phyloP scores from a whole-genome alignment of 192 early-diverging fungal genomes.

The Phlyctochytrium arcticum region DNA sequence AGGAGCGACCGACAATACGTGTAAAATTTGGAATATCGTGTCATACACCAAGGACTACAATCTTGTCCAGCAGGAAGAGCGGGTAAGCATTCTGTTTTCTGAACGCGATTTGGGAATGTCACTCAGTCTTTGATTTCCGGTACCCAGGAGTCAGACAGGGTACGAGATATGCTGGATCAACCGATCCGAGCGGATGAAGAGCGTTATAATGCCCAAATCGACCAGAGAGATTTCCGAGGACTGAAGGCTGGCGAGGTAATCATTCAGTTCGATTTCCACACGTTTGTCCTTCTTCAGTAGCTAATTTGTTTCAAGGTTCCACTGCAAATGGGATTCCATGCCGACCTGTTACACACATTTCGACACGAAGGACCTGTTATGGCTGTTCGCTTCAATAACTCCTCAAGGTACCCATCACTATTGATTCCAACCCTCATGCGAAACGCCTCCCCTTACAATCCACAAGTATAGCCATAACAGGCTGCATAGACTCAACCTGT shows the following conservation, averaged over 20 bases:
- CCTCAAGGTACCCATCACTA: constrained; percentile 37
- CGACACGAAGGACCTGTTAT: constrained; percentile 55
- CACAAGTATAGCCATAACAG: constrained; percentile 46
- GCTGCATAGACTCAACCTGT: constrained; percentile 54
- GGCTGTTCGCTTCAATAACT: constrained; percentile 35
- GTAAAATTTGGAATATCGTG: constrained; percentile 53
- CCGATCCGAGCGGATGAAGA: constrained; percentile 41
- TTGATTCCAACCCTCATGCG: not conserved
- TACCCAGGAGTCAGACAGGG: constrained; percentile 25
- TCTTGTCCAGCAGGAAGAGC: constrained; percentile 33
- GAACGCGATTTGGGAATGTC: not conserved
- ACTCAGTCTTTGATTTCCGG: not conserved
- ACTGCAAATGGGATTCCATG: constrained; percentile 47
- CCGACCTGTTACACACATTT: constrained; percentile 49
- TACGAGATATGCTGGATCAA: constrained; percentile 20
- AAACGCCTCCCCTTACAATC: not conserved
- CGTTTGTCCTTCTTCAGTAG: not conserved
- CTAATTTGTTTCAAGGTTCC: constrained; percentile 27
- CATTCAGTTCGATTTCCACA: not conserved
- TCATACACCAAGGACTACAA: constrained; percentile 46
- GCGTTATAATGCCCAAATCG: constrained; percentile 32
- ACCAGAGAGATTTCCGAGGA: constrained; percentile 24
- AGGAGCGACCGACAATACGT: constrained; percentile 49
- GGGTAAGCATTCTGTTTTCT: constrained; percentile 17
- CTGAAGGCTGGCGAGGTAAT: constrained; percentile 41